phyloP scores from a whole-genome alignment of 257 asterid species.

The Solanum tacnaense region DNA sequence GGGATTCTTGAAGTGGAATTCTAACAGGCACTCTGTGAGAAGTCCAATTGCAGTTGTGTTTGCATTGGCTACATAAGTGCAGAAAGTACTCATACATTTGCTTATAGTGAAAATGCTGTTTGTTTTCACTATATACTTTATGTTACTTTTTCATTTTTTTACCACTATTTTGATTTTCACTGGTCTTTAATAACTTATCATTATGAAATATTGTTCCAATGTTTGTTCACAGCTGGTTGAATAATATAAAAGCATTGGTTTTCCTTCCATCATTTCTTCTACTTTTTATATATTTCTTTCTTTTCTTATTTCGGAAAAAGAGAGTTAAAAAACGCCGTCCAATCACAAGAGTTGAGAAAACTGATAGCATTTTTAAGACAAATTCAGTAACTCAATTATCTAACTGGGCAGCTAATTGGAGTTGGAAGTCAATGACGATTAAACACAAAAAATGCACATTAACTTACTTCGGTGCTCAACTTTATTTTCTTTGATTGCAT shows the following conservation, averaged over 20 bases:
- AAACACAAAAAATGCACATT: not conserved
- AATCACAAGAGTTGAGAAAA: not conserved
- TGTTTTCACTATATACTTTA: not conserved
- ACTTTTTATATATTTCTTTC: not conserved
- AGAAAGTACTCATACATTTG: not conserved
- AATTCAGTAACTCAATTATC: not conserved
- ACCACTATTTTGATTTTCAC: not conserved
- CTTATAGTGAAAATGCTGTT: not conserved
- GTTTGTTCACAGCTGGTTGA: not conserved
- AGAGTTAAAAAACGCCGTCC: not conserved
- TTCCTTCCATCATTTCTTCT: not conserved
- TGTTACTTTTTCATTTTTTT: not conserved
- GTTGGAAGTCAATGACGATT: not conserved
- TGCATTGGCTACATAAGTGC: not conserved
- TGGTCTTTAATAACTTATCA: not conserved
- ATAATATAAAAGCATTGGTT: not conserved
- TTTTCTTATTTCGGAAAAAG: not conserved
- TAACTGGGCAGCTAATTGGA: too few relatives aligned
- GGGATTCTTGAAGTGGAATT: slow-evolving; percentile 36
- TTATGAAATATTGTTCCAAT: not conserved
- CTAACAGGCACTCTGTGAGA: slow-evolving; percentile 17
- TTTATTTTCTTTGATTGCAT: not conserved
- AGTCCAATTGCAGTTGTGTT: slow-evolving; percentile 19
- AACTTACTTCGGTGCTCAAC: too few relatives aligned
- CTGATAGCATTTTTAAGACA: not conserved